Base-by-base conservation (phyloP, 108 stramenopile genomes). In the Fragilariopsis cylindrus region DNA sequence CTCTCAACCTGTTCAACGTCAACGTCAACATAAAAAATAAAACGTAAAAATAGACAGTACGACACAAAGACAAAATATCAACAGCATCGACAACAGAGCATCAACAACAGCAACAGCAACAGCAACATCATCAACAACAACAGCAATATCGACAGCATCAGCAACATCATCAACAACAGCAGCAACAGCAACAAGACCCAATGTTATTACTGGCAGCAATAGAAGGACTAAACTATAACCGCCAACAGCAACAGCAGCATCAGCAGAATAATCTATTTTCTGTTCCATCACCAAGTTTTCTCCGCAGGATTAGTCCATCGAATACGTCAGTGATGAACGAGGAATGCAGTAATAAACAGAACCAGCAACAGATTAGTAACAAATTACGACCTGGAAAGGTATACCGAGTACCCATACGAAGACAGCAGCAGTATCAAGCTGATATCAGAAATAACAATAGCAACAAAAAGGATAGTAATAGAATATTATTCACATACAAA, bases 141-240 rank as follows among this genome's bases (percentile, higher is more conserved):
- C 60, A 62, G 60, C 60, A 62, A 40, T 16, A 62, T 11, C 60
- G 16, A 62, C 60, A 62, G 30, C 60, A 40, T n/a, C 60, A 62
- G 39, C 60, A 40, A 39, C 52, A 13, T 53, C 52, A 15, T 15
- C 15, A 15, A 15, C 52, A 11, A 53, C 52, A 15, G 15, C 52
- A 53, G 11, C 52, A 15, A 53, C 11, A 53, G 11, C 52, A 11
- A 3, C 13, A 53, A 53, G 52, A 53, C 13, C 52, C 13, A 53
- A 15, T 15, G 52, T 15, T 13, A 13, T 53, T 53, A 15, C 52
- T 15, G 15, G 52, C 13, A 15, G 52, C 52, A 13, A 15, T 15
- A 15, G 52, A 15, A 53, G 11, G 52, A 11, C 11, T 15, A 11
- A 15, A 11, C 52, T 15, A 15, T 11, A 13, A 15, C 52, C 13